Evolutionary conservation across 2,329 filamentous ascomycete genomes (phyloP), one percentile per base, ranked within the genome.

Genomic region (Verticillium alfalfae): DNA sequence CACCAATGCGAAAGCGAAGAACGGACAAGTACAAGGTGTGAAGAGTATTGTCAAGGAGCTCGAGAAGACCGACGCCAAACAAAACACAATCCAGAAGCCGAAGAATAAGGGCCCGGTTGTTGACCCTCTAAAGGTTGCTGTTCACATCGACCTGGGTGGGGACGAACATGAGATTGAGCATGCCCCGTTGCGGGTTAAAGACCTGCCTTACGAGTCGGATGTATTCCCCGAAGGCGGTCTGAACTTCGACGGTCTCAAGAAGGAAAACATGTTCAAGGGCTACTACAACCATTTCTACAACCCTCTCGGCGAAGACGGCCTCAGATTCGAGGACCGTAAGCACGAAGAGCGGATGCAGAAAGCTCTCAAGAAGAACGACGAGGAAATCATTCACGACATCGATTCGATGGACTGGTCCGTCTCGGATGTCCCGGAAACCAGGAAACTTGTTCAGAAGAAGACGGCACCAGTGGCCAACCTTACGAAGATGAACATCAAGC

Each of bases 1-100:
- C 1, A 98, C 95, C 59, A 99, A 99, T 75, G 92, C 91, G 60
- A 98, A 96, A 79, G 84, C 88, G 63, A 86, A 81, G 71, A 82
- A 81, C 58, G 83, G 87, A 66, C 88, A 90, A 65, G 88, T 87
- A 4, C 85, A 85, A 7, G 88, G 84, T 36, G 88, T 84, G 37
- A 89, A 88, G 68, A 79, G 78, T 62, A 79, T 81, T 26, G 80
- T 83, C 49, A 81, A 83, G 57, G 85, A 88, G 62, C 75, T 84
- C 58, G 87, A 88, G 65, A 89, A 88, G 74, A 85, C 86, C 1
- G 83, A 85, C 62, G 88, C 85, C 65, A 84, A 80, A 10, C 81
- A 83, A 3, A 88, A 85, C 16, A 80, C 78, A 3, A 79, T 81
- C 5, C 87, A 88, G 62, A 84, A 82, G 65, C 79, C 82, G 2